These are phyloP conservation scores for Citrus hindsii DNA, from an alignment of 345 rosid species.

Conservation along the genomic window DNA sequence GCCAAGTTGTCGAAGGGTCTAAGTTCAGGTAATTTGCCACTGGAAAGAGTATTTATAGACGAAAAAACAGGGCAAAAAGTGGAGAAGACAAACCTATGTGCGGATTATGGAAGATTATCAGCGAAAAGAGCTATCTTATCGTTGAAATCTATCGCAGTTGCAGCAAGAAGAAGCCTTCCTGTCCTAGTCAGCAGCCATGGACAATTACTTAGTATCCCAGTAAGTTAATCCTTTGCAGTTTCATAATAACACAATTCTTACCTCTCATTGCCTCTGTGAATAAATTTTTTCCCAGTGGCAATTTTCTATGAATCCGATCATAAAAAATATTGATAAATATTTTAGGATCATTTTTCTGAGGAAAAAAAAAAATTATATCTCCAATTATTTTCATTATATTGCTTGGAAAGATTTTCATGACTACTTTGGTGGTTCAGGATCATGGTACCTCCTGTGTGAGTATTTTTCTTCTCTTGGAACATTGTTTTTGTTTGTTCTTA, in stretches of 20 bases:
- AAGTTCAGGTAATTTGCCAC: conserved; percentile 24
- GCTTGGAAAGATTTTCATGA: background rate
- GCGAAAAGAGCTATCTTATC: conserved; percentile 43
- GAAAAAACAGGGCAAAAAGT: conserved; percentile 2
- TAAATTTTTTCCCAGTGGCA: background rate
- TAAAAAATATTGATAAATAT: background rate
- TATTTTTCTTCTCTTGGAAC: background rate
- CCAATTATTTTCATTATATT: background rate
- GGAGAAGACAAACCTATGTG: conserved; percentile 18
- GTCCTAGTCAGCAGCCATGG: conserved; percentile 58
- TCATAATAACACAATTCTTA: background rate
- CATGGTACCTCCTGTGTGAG: background rate
- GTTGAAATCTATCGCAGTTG: conserved; percentile 60
- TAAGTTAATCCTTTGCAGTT: conserved; percentile 29
- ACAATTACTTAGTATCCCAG: conserved; percentile 63
- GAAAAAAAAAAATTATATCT: background rate
- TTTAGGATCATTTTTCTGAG: background rate
- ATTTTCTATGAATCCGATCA: background rate
- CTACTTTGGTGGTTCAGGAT: background rate
- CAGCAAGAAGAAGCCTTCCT: conserved; percentile 79
- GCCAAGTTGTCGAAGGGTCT: conserved; percentile 49
- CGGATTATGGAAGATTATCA: conserved; percentile 37
- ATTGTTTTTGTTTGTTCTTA: background rate
- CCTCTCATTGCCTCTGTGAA: background rate
- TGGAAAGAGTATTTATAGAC: background rate